These are phyloP conservation scores for Amanita muscaria DNA, from an alignment of 768 basidiomycete species.

Conservation along the genomic window DNA sequence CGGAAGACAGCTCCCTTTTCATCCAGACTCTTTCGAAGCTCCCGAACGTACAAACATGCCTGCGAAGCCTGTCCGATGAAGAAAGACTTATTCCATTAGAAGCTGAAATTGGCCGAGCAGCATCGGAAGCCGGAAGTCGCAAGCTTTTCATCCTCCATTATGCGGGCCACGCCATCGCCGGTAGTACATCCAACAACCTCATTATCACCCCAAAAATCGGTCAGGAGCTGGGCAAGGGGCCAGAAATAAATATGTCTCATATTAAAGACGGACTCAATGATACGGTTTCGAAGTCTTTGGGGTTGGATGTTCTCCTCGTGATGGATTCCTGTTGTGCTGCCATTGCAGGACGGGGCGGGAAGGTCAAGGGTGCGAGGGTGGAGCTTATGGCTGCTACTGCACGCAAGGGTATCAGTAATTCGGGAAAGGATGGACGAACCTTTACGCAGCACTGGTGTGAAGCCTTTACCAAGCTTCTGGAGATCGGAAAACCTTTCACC, in stretches of 20 bases:
- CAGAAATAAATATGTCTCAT: constrained; percentile 6
- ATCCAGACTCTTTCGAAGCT: constrained; percentile 5
- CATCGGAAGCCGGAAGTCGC: constrained; percentile 8
- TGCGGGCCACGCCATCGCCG: constrained; percentile 9
- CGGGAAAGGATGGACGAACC: constrained; percentile 10
- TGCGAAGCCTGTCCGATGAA: constrained; percentile 7
- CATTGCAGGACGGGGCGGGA: constrained; percentile 11
- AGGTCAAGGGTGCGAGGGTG: constrained; percentile 13
- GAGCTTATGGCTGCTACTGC: constrained; percentile 13
- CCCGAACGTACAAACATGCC: constrained; percentile 5
- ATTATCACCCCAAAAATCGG: constrained; percentile 10
- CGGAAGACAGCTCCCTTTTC: constrained; percentile 9
- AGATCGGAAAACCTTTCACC: no score
- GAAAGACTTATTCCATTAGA: constrained; percentile 4
- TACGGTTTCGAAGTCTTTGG: constrained; percentile 6
- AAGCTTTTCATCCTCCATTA: constrained; percentile 12
- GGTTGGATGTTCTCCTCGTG: constrained; percentile 13
- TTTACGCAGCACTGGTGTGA: constrained; percentile 14
- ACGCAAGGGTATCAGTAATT: constrained; percentile 13
- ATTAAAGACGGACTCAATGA: constrained; percentile 6
- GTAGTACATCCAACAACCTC: constrained; percentile 9
- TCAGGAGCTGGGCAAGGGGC: constrained; percentile 9
- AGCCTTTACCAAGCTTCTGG: constrained; percentile 13
- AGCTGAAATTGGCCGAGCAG: constrained; percentile 4
- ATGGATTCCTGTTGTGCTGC: constrained; percentile 12